phyloP scores from a whole-genome alignment of 345 rosid species.

The Citrus sp. region DNA sequence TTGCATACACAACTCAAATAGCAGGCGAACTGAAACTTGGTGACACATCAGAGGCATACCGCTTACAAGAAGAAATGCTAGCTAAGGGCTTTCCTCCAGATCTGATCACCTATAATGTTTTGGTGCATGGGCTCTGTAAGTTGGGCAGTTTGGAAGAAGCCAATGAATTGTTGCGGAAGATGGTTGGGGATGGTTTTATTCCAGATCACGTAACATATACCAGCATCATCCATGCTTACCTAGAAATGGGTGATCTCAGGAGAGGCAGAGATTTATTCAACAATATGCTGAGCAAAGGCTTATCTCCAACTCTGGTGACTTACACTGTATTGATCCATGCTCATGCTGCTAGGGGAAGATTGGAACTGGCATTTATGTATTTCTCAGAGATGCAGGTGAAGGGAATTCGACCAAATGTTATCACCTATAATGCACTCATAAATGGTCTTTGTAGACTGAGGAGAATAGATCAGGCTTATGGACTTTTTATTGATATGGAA shows the following conservation, averaged over 20 bases:
- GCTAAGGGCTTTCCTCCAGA: conserved; percentile 47
- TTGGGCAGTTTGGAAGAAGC: conserved; percentile 50
- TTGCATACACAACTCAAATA: conserved; percentile 48
- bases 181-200: conserved; percentile 38
- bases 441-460: conserved; percentile 59
- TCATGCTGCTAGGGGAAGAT: conserved; percentile 50
- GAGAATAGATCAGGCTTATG: conserved; percentile 47
- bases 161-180: conserved; percentile 40
- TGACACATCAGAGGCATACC: conserved; percentile 38
- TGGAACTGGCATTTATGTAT: conserved; percentile 47
- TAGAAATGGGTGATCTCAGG: conserved; percentile 44
- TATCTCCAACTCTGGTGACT: conserved; percentile 55
- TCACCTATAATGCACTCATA: conserved; percentile 68
- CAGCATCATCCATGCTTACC: conserved; percentile 49
- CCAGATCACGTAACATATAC: conserved; percentile 75
- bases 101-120: conserved; percentile 52
- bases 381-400: conserved; percentile 55
- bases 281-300: conserved; percentile 50
- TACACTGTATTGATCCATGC: conserved; percentile 74
- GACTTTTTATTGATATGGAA: conserved; percentile 53
- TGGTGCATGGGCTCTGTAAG: conserved; percentile 47
- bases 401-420: conserved; percentile 56
- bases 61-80: conserved; percentile 60
- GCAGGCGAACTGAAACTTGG: conserved; percentile 57
- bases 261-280: conserved; percentile 47